Conservation (phyloP, 1,284 basidiomycete genomes). For the Vanrija sp. region DNA sequence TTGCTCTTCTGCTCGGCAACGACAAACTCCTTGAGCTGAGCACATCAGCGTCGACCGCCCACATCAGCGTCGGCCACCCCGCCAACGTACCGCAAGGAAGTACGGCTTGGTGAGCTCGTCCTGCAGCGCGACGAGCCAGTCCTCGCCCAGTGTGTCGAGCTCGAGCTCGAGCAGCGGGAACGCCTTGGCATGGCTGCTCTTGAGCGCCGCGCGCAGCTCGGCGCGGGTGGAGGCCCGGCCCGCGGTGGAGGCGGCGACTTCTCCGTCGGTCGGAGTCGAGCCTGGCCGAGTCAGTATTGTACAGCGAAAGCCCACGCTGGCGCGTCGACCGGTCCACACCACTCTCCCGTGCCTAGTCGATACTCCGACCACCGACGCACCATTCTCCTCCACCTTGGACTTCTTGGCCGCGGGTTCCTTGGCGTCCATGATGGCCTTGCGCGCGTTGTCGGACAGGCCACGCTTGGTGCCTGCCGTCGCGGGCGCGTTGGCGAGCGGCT, state of each 20-base stretch:
- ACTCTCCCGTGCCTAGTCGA: no score
- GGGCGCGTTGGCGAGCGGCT: conserved; percentile 3
- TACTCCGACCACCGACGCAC: no score
- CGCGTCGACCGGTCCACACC: no score
- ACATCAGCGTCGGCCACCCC: neutral
- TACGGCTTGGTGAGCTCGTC: conserved; percentile 48
- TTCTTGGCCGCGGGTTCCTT: conserved; percentile 5
- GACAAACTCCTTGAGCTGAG: conserved; percentile 46
- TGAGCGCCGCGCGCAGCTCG: conserved; percentile 28
- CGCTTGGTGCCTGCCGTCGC: neutral
- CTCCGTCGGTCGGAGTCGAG: neutral
- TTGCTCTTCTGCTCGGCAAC: conserved; percentile 38
- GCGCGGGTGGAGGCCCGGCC: conserved; percentile 19
- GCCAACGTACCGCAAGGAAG: conserved; percentile 25
- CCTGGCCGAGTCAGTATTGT: no score
- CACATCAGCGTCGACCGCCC: neutral
- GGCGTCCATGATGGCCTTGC: conserved; percentile 23
- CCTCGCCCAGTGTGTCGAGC: conserved; percentile 47
- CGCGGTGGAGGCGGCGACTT: neutral
- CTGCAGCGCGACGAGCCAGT: conserved; percentile 50
- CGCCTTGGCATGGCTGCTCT: conserved; percentile 18
- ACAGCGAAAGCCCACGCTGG: no score
- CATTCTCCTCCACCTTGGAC: neutral
- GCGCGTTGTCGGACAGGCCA: conserved; percentile 23
- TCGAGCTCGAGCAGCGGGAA: conserved; percentile 39